These are phyloP conservation scores for Phytophthora quininea DNA, from an alignment of 352 stramenopile genomes.

Conservation along the genomic window DNA sequence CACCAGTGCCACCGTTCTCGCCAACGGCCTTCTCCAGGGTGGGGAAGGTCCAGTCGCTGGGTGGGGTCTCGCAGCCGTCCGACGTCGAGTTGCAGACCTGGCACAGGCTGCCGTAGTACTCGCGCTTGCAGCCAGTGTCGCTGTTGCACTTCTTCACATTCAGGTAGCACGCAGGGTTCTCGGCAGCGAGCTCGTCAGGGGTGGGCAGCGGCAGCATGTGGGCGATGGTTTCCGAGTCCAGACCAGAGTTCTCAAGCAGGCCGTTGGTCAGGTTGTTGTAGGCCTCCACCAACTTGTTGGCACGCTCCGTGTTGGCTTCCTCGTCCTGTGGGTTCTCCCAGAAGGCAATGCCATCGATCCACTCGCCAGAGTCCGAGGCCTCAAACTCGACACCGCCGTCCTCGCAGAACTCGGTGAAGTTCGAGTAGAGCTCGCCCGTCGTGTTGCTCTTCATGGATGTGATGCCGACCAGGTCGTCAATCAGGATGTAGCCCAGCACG, in stretches of 20 bases:
- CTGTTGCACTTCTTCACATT: conserved; percentile 70
- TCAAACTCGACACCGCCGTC: conserved; percentile 68
- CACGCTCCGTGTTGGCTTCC: conserved; percentile 51
- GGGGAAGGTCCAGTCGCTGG: conserved; percentile 57
- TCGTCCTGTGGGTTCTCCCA: conserved; percentile 74
- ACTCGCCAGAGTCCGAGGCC: conserved; percentile 40
- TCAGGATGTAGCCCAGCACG: conserved; percentile 65
- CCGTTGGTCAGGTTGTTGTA: conserved; percentile 63
- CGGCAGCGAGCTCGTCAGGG: conserved; percentile 42
- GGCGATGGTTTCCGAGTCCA: conserved; percentile 38
- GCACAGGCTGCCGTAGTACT: conserved; percentile 69
- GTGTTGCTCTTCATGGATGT: conserved; percentile 64
- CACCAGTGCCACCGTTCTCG: conserved; percentile 51
- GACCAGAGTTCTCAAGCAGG: conserved; percentile 35
- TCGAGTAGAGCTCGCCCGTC: conserved; percentile 52
- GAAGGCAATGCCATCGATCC: conserved; percentile 66
- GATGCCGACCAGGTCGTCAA: conserved; percentile 81
- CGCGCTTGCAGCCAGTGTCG: conserved; percentile 57
- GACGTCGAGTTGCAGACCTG: conserved; percentile 58
- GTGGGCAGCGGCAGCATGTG: conserved; percentile 66
- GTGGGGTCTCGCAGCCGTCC: conserved; percentile 44
- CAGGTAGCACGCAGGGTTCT: conserved; percentile 73
- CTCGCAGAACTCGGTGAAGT: conserved; percentile 72
- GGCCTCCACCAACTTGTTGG: conserved; percentile 52
- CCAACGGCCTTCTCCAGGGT: conserved; percentile 55